Percentiles rank a stretch among this genome's conserved stretches.
Conservation (phyloP, 208 protist genomes). For the Leishmania tarentolae region DNA sequence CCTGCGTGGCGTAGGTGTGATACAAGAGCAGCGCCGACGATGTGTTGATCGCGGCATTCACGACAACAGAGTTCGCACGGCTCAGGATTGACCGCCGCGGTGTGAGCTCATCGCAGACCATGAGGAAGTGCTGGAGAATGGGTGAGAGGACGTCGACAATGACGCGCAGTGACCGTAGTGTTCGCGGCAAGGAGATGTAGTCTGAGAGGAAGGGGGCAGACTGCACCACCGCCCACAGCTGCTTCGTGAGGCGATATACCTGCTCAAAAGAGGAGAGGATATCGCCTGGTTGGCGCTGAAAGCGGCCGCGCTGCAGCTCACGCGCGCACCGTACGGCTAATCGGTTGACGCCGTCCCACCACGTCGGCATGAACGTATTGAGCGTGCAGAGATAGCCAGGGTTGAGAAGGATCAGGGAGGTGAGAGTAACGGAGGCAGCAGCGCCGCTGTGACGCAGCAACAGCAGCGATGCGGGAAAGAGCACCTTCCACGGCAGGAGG, state of each 20-base stretch:
- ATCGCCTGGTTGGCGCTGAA: constrained; percentile 80
- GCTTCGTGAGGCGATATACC: constrained; percentile 69
- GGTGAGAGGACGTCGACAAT: constrained; percentile 81
- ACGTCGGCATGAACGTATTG: constrained; percentile 40
- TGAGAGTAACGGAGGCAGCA: constrained; percentile 62
- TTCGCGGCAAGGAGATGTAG: constrained; percentile 57
- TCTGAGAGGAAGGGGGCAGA: constrained; percentile 74
- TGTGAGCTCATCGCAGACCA: constrained; percentile 65
- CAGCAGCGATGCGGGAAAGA: constrained; percentile 53
- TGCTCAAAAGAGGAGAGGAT: constrained; percentile 78
- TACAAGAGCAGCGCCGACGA: constrained; percentile 68
- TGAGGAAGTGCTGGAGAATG: constrained; percentile 84
- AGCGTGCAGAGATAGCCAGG: constrained; percentile 66
- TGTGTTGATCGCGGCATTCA: constrained; percentile 79
- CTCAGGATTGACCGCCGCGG: constrained; percentile 67
- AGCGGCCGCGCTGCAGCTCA: constrained; percentile 75
- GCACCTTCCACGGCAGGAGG: constrained; percentile 52
- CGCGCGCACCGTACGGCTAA: constrained; percentile 56
- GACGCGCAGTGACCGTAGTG: constrained; percentile 68
- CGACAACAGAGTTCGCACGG: constrained; percentile 72
- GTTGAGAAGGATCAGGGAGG: constrained; percentile 59
- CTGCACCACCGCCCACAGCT: constrained; percentile 79
- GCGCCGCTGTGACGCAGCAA: constrained; percentile 58
- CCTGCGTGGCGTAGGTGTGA: constrained; percentile 44
- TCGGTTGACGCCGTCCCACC: constrained; percentile 62